Conservation (phyloP, 345 rosid species). For the Moricandia arvensis region DNA sequence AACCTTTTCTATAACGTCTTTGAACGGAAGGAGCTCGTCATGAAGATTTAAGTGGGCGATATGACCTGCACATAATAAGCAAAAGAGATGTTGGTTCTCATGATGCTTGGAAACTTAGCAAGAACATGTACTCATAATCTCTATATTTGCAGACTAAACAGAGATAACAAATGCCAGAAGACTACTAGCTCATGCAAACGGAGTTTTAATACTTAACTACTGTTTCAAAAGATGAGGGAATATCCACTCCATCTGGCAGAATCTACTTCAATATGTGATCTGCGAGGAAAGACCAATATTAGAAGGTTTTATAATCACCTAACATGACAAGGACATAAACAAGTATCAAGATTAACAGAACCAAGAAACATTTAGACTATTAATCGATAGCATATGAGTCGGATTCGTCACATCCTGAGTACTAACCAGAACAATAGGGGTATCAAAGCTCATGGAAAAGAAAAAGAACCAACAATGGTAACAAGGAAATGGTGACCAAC, state of each 20-base stretch:
- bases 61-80: conserved; percentile 65
- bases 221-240: conserved; percentile 94
- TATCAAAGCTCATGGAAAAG: background rate
- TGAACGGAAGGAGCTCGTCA: conserved; percentile 72
- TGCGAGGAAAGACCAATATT: conserved; percentile 28
- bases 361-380: background rate
- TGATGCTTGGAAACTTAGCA: background rate
- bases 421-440: background rate
- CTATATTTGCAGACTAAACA: background rate
- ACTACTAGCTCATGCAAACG: background rate
- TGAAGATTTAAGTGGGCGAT: conserved; percentile 87
- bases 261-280: conserved; percentile 86
- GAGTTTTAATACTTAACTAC: conserved; percentile 61
- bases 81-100: conserved; percentile 14
- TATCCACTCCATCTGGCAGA: conserved; percentile 82
- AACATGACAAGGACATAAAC: conserved; percentile 2
- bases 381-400: background rate
- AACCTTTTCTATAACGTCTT: conserved; percentile 83
- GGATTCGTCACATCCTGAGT: background rate
- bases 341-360: background rate
- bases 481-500: background rate
- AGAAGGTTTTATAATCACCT: background rate
- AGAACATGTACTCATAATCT: background rate
- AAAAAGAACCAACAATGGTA: background rate
- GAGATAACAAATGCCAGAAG: conserved; percentile 1